A percentile compares a stretch with the other conserved stretches of the same genome.
These are phyloP conservation scores for Jatropha multifida DNA, from an alignment of 441 rosid species.

Conservation along the genomic window DNA sequence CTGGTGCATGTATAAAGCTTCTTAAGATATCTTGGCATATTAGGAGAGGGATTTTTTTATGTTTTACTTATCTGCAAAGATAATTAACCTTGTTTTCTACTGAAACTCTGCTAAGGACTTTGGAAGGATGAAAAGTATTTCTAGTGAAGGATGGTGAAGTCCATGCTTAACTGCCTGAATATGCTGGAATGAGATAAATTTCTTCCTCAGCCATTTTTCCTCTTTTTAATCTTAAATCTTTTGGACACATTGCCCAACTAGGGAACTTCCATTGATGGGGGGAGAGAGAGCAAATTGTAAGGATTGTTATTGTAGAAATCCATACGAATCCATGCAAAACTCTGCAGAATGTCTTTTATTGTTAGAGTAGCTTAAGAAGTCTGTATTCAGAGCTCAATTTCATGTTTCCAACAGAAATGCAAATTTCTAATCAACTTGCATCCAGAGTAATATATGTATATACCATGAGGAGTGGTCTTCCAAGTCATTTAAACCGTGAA, in stretches of 20 bases:
- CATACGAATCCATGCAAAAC: neutral
- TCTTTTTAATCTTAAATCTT: neutral
- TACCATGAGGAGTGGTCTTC: neutral
- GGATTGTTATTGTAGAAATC: neutral
- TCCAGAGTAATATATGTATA: neutral
- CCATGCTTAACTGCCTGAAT: neutral
- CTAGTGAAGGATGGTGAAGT: too few relatives aligned
- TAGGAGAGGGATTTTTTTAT: too few relatives aligned
- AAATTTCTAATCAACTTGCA: neutral
- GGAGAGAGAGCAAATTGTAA: neutral
- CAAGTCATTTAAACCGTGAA: neutral
- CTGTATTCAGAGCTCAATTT: neutral
- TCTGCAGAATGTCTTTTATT: neutral
- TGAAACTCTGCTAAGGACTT: neutral
- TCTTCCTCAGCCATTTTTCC: neutral
- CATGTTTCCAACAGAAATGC: neutral
- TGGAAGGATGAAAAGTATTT: neutral
- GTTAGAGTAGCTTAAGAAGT: neutral
- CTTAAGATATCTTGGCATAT: neutral
- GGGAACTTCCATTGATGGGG: neutral
- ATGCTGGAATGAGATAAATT: neutral
- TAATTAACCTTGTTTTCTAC: neutral
- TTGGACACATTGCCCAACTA: neutral
- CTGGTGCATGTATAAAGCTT: neutral
- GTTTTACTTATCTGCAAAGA: neutral